Conservation (phyloP, 116 monocot genomes). For the Papilionanthe hybrid region DNA sequence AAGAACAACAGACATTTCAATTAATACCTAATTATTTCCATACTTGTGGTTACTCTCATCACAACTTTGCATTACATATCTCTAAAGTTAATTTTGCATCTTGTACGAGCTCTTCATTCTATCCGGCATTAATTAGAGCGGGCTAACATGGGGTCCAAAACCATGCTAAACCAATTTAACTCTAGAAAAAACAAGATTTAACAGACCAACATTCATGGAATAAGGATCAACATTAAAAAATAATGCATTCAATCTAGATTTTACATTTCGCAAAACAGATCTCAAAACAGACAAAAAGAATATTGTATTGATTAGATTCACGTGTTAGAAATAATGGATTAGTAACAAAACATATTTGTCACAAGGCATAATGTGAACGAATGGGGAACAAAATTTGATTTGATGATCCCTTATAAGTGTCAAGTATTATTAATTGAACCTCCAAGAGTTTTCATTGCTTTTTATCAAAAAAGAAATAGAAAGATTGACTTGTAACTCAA, state of each 20-base stretch:
- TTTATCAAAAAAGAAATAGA: not conserved
- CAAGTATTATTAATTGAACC: not conserved
- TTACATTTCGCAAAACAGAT: not conserved
- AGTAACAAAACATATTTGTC: not conserved
- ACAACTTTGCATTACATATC: not conserved
- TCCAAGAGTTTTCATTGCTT: not conserved
- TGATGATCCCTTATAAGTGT: not conserved
- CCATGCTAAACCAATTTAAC: not conserved
- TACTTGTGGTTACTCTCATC: not conserved
- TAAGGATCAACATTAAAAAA: slow-evolving; percentile 4
- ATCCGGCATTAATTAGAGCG: not conserved
- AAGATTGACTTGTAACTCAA: not conserved
- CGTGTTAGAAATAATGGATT: not conserved
- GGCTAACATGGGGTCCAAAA: not conserved
- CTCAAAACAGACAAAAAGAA: not conserved
- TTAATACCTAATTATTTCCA: not conserved
- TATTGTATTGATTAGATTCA: not conserved
- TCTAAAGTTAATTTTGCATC: not conserved
- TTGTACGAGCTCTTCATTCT: not conserved
- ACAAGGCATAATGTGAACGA: not conserved
- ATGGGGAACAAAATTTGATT: not conserved
- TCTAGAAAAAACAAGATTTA: not conserved
- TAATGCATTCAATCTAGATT: not conserved
- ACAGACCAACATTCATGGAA: not conserved
- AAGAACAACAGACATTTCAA: not conserved